Conservation (phyloP, 306 rosid genomes). For the Lupinus albus region DNA sequence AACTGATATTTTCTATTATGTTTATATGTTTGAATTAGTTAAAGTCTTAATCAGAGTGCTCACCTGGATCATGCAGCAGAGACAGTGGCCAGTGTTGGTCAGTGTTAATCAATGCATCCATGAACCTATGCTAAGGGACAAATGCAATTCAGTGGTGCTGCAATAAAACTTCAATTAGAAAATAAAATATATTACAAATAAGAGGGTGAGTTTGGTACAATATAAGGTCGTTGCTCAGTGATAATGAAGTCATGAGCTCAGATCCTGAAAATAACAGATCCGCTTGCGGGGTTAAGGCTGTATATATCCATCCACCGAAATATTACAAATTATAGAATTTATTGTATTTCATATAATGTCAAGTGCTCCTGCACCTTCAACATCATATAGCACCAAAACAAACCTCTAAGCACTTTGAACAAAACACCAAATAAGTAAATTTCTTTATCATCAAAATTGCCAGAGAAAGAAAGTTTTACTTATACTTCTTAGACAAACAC, state of each 20-base stretch:
- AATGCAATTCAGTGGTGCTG: background rate
- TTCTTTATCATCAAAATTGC: constrained; percentile 52
- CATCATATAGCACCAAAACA: background rate
- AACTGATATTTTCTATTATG: too few species aligned
- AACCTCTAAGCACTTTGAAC: background rate
- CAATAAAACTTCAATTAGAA: background rate
- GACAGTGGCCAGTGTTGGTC: background rate
- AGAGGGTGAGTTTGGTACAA: too few species aligned
- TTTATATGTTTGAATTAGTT: too few species aligned
- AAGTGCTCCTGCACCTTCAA: background rate
- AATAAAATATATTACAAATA: too few species aligned
- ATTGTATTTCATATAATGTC: background rate
- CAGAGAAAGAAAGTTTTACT: constrained; percentile 38
- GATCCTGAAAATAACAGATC: too few species aligned
- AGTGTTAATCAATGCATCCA: background rate
- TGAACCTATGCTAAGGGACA: background rate
- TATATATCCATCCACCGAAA: too few species aligned
- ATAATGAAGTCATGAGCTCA: too few species aligned
- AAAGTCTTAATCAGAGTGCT: background rate
- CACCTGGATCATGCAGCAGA: background rate
- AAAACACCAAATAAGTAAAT: constrained; percentile 28
- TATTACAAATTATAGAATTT: too few species aligned
- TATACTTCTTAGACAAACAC: constrained; percentile 37
- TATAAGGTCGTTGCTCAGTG: too few species aligned
- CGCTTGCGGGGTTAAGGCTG: too few species aligned